Evolutionary conservation across 805 yeast species (phyloP).

Genomic region (Kluyveromyces aestuarii): DNA sequence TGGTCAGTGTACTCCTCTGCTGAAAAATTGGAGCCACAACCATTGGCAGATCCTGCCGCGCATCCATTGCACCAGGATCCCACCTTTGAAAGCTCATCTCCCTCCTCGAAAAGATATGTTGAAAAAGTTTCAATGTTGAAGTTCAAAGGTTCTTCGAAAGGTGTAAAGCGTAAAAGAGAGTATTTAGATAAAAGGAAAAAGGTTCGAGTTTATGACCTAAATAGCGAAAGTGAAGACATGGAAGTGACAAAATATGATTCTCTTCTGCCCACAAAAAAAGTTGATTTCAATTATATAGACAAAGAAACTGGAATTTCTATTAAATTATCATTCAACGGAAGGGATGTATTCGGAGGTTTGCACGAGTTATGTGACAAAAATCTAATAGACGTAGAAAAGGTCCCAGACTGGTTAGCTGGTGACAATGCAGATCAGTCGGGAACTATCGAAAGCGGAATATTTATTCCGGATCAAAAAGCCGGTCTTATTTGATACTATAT

Average conservation of each 20-base stretch:
- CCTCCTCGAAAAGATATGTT: conserved; percentile 26
- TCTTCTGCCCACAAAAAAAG: conserved; percentile 48
- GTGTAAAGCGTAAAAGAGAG: conserved; percentile 28
- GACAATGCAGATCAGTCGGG: conserved; percentile 55
- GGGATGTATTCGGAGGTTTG: conserved; percentile 70
- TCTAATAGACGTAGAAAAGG: conserved; percentile 39
- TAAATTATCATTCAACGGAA: conserved; percentile 42
- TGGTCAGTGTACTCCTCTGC: conserved; percentile 72
- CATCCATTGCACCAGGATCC: conserved; percentile 25
- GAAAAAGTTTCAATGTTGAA: conserved; percentile 41
- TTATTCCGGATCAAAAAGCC: conserved; percentile 9
- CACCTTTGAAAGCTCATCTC: not conserved
- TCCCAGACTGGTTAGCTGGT: conserved; percentile 77
- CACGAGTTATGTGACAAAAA: conserved; percentile 52
- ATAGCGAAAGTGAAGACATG: conserved; percentile 15
- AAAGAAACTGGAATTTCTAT: conserved; percentile 21
- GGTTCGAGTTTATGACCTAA: conserved; percentile 12
- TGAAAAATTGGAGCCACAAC: conserved; percentile 41
- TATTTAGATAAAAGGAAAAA: conserved; percentile 32
- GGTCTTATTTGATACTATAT: not conserved
- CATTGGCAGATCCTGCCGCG: conserved; percentile 38
- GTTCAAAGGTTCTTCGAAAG: conserved; percentile 49
- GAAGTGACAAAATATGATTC: conserved; percentile 35
- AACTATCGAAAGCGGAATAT: conserved; percentile 31
- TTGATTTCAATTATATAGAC: conserved; percentile 36